Evolutionary conservation across 2,329 filamentous ascomycete species (phyloP), one percentile per base, ranked within the genome.

Genomic region (Scytalidium sp.): DNA sequence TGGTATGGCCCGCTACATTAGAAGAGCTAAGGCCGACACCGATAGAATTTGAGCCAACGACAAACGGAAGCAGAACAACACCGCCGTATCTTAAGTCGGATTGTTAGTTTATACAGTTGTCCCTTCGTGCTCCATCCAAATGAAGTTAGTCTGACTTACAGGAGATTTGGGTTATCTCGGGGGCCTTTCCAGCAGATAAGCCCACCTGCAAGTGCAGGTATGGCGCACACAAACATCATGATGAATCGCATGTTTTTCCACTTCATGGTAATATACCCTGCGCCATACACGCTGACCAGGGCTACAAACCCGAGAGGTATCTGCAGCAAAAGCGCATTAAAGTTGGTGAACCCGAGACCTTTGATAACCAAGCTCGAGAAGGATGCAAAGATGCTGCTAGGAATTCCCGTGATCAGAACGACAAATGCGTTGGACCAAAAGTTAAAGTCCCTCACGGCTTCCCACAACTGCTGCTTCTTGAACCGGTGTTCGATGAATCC

Each of bases 331-430:
- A 90, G 87, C 0, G 87, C 88, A 65, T 91, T 70, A 6, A 90
- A 72, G 0, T 73, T 70, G 0, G 70, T 76, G 60, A 90, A 92
- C 0, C 84, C 70, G 51, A 91, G 84, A n/a, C 75, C 73, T 49
- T 76, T 79, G 66, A 91, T 88, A 59, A 92, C 85, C 57, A 91
- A 85, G 55, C 85, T 85, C 48, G 85, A 82, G 62, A 90, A 91
- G 0, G 82, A 83, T 5, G 87, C 87, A 0, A 91, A 76, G 0
- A 87, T 87, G 19, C 80, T 84, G 0, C 86, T 90, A 0, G 87
- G 87, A 2, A 91, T 36, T 15, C 32, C 32, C 32, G 32, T 36
- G 5, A 36, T 36, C 32, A 36, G 17, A n/a, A 36, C 32, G 17
- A 36, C 13, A n/a, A 36, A 36, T 36, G 32, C 5, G 32, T 36